Base-by-base conservation (phyloP, 257 asterid species). In the Solanum chiquidenum region DNA sequence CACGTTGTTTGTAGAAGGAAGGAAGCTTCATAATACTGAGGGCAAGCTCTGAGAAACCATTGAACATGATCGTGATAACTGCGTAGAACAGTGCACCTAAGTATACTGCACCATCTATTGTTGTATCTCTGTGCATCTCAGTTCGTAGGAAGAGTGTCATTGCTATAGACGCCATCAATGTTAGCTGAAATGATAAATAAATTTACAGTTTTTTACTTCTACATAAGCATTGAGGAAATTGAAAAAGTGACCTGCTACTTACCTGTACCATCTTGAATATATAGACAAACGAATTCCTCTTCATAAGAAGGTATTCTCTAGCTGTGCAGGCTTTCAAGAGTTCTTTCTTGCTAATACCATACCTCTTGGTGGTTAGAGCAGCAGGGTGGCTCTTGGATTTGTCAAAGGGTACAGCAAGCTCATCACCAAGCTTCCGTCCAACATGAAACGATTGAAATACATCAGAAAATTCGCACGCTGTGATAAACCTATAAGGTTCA, bases 1-100 rank as follows among this genome's bases (percentile, higher is more conserved):
- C 98, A n/a, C 98, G 58, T 87, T 95, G 98, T 94, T 95, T 95
- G 93, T 90, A 95, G 69, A 94, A 93, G 27, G 94, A 96, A 3
- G 98, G 98, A 79, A 95, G 96, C 80, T 94, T 95, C 85, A 92
- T 20, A 37, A 95, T 94, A 49, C 95, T 93, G 66, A 95, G 88
- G 18, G 96, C 90, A 37, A 93, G 94, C 92, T 94, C 96, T 77
- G 96, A 92, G 90, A 93, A 92, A 29, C 98, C 98, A 74, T 95
- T 94, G 92, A 94, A 95, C 95, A 94, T 92, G 49, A 92, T 83
- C 87, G 87, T 89, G 34, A 92, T 10, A 12, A 94, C 91, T 37
- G 93, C 95, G 55, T 72, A 95, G 82, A 91, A 95, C 62, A 94
- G 93, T 72, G 97, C 98, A 25, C 98, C 98, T 93, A 93, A 88